phyloP scores from a whole-genome alignment of 2,329 filamentous ascomycete genomes.

The Arthrinium phaeospermum region DNA sequence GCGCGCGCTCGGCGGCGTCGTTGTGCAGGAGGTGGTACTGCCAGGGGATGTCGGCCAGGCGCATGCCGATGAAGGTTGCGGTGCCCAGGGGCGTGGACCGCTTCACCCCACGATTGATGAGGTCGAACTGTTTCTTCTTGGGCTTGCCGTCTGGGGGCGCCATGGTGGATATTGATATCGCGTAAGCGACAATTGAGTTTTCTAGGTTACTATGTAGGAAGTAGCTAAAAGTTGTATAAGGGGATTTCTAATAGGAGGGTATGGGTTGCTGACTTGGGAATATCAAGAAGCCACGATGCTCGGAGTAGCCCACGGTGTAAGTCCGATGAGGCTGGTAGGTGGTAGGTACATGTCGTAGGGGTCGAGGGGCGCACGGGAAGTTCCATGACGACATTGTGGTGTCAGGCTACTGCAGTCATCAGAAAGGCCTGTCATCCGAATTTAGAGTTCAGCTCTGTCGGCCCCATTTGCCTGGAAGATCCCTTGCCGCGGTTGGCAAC shows the following conservation, averaged over 20 bases:
- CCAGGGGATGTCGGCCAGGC: conserved; percentile 39
- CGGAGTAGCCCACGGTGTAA: neutral
- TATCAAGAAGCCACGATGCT: neutral
- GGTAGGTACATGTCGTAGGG: neutral
- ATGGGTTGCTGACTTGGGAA: neutral
- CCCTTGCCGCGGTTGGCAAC: no score
- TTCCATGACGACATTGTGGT: conserved; percentile 8
- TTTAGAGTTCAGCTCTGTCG: neutral
- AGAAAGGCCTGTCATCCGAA: neutral
- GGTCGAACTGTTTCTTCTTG: conserved; percentile 32
- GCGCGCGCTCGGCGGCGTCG: conserved; percentile 22
- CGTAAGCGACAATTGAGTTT: neutral
- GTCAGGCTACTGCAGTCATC: neutral
- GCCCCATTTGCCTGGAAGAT: neutral
- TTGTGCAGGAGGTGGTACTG: conserved; percentile 51
- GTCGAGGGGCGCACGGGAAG: neutral
- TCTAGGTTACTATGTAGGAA: neutral
- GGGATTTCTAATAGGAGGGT: neutral
- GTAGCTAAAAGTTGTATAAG: neutral
- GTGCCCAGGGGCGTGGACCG: conserved; percentile 41
- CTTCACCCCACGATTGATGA: conserved; percentile 46
- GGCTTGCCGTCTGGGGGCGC: neutral
- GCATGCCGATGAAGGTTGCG: conserved; percentile 46
- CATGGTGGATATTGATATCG: neutral
- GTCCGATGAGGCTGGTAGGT: neutral